phyloP scores from a whole-genome alignment of 345 rosid genomes.

The Lagerstroemia speciosa region DNA sequence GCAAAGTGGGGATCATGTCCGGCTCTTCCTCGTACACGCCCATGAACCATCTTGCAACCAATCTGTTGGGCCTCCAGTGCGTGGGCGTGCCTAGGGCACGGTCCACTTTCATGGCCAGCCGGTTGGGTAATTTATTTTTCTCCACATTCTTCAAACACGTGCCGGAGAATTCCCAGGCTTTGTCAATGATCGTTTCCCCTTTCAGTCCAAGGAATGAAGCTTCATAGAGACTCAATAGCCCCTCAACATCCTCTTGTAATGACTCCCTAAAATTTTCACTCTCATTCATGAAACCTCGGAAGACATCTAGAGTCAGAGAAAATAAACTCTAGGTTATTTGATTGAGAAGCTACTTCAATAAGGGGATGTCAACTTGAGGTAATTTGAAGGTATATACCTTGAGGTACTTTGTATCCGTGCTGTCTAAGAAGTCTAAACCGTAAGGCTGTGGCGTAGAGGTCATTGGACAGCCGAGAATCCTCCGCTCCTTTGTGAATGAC shows the following conservation, averaged over 20 bases:
- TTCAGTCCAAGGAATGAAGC: neutral
- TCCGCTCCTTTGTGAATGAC: neutral
- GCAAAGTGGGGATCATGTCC: neutral
- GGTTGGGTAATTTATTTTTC: neutral
- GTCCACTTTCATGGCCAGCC: conserved; percentile 1
- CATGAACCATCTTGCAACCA: conserved; percentile 19
- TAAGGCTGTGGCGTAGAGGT: conserved; percentile 8
- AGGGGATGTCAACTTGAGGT: neutral
- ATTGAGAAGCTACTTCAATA: no score
- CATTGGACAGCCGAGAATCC: neutral
- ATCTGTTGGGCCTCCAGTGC: conserved; percentile 10
- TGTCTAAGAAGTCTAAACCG: conserved; percentile 16
- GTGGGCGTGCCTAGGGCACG: conserved; percentile 17
- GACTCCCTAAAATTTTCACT: no score
- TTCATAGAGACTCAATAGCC: neutral
- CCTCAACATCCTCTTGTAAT: no score
- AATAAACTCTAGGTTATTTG: neutral
- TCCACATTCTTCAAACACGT: neutral
- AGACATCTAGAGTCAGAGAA: no score
- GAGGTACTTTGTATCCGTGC: conserved; percentile 14
- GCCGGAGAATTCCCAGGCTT: conserved; percentile 8
- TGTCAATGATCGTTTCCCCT: conserved; percentile 14
- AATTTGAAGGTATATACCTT: conserved; percentile 10
- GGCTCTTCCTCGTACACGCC: conserved; percentile 2
- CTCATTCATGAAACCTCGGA: no score